Percentiles rank a stretch among this genome's conserved stretches.
Evolutionary conservation across 768 basidiomycete species (phyloP).

Genomic region (Lactarius indigo): DNA sequence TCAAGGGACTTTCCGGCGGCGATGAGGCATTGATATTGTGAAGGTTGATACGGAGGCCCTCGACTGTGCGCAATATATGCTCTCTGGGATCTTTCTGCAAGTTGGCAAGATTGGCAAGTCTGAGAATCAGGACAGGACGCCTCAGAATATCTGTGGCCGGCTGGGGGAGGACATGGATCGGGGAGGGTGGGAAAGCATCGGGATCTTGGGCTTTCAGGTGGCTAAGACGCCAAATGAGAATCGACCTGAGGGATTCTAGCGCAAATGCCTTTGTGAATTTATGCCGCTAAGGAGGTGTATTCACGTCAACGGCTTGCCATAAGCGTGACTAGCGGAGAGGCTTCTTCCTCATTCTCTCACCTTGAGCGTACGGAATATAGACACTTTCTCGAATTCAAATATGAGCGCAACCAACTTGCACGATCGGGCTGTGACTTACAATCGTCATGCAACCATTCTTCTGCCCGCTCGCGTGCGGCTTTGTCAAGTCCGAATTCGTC

Average conservation of each 20-base stretch:
- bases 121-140: slow-evolving; percentile 60
- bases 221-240: slow-evolving; percentile 52
- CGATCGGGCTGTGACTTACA: slow-evolving; percentile 40
- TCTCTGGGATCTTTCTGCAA: slow-evolving; percentile 39
- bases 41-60: slow-evolving; percentile 56
- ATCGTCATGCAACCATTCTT: slow-evolving; percentile 62
- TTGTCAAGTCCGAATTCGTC: slow-evolving; percentile 54
- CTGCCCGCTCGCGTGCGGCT: slow-evolving; percentile 48
- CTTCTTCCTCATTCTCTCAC: slow-evolving; percentile 33
- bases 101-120: slow-evolving; percentile 42
- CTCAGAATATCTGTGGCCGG: slow-evolving; percentile 56
- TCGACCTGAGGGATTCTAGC: slow-evolving; percentile 53
- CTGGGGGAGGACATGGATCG: slow-evolving; percentile 43
- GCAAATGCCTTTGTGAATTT: slow-evolving; percentile 61
- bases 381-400: slow-evolving; percentile 24
- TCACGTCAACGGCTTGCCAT: neutral
- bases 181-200: slow-evolving; percentile 21
- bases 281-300: slow-evolving; percentile 48
- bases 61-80: slow-evolving; percentile 42
- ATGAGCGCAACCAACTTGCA: neutral
- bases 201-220: slow-evolving; percentile 20
- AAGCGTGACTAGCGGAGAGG: neutral
- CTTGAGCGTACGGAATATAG: slow-evolving; percentile 44
- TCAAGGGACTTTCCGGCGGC: slow-evolving; percentile 24
- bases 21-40: slow-evolving; percentile 42